These are phyloP conservation scores for Steccherinum ochraceum DNA, from an alignment of 768 basidiomycete species.

Conservation along the genomic window DNA sequence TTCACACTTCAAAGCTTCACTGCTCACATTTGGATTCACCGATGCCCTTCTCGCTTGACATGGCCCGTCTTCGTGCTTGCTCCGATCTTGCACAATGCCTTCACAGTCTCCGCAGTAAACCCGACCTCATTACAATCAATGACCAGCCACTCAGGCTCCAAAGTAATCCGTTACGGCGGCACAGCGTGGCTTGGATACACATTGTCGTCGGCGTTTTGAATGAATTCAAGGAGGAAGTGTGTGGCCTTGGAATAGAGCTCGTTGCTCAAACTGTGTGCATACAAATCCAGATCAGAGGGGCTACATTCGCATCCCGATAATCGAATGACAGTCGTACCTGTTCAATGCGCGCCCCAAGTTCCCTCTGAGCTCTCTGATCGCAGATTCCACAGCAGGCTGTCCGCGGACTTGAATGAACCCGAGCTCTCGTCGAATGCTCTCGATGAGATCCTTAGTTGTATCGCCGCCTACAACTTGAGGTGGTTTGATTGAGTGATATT, in stretches of 20 bases:
- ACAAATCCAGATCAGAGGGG: not conserved
- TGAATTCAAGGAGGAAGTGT: slow-evolving; percentile 22
- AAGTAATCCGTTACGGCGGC: slow-evolving; percentile 11
- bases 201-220: slow-evolving; percentile 25
- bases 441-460: not conserved
- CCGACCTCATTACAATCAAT: slow-evolving; percentile 21
- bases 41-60: slow-evolving; percentile 23
- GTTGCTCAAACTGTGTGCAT: slow-evolving; percentile 15
- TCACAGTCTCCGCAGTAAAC: slow-evolving; percentile 15
- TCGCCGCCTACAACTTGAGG: no score
- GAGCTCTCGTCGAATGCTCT: not conserved
- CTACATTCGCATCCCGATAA: not conserved
- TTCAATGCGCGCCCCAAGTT: not conserved
- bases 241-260: slow-evolving; percentile 22
- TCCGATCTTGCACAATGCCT: slow-evolving; percentile 21
- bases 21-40: slow-evolving; percentile 5
- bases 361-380: not conserved
- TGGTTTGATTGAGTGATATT: no score
- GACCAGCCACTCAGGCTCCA: slow-evolving; percentile 8
- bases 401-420: not conserved
- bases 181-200: slow-evolving; percentile 4
- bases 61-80: slow-evolving; percentile 18
- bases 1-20: not conserved
- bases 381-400: not conserved
- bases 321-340: not conserved